phyloP scores from a whole-genome alignment of 257 asterid species.

The Nicotiana benthamiana region DNA sequence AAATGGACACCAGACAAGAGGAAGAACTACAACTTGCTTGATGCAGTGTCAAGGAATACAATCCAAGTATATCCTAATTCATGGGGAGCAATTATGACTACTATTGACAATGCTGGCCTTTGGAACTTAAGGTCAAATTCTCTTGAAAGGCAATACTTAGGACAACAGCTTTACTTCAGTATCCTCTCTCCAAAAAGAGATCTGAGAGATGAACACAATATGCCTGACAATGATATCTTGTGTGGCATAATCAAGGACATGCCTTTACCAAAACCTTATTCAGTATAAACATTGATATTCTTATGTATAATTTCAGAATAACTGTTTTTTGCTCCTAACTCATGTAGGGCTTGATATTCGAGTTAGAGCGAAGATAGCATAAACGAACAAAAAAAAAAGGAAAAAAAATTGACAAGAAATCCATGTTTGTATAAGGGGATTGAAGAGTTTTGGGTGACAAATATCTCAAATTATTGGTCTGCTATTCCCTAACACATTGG shows the following conservation, averaged over 20 bases:
- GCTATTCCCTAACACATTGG: background rate
- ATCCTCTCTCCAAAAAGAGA: slow-evolving; percentile 42
- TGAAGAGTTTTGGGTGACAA: background rate
- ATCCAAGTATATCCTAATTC: slow-evolving; percentile 57
- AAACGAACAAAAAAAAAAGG: background rate
- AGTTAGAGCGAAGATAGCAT: background rate
- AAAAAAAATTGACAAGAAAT: background rate
- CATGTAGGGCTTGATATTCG: background rate
- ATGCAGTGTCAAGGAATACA: slow-evolving; percentile 54
- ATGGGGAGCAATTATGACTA: slow-evolving; percentile 60
- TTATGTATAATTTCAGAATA: background rate
- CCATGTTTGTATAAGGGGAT: background rate
- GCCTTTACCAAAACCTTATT: slow-evolving; percentile 38
- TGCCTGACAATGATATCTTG: slow-evolving; percentile 25
- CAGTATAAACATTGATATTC: background rate
- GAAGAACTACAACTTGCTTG: slow-evolving; percentile 52
- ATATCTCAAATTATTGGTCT: too few relatives aligned
- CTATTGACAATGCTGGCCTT: slow-evolving; percentile 63
- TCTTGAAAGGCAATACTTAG: slow-evolving; percentile 51
- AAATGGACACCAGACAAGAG: slow-evolving; percentile 53
- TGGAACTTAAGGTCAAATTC: slow-evolving; percentile 48
- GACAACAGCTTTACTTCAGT: slow-evolving; percentile 58
- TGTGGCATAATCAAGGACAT: slow-evolving; percentile 48
- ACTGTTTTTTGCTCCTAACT: background rate
- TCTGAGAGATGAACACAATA: slow-evolving; percentile 48